Base-by-base conservation (phyloP, 2,329 filamentous ascomycete species). In the Sporothrix pseudoabietina region DNA sequence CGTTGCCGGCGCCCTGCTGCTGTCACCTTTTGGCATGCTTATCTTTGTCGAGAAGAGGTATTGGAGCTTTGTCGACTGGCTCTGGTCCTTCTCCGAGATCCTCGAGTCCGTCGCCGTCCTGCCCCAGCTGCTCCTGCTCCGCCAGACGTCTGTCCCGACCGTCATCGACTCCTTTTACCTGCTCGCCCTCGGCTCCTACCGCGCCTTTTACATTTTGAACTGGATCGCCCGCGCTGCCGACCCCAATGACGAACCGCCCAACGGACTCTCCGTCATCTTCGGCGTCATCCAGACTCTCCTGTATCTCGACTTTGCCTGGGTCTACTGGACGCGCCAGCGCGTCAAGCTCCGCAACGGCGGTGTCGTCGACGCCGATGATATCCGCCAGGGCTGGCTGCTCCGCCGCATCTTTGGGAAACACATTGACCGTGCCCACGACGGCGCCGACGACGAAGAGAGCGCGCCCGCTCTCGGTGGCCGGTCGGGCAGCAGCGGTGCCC, bases 151-250 rank as follows among this genome's bases (percentile, higher is more conserved):
- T 35, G 94, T 98, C 0, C 95, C 95, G 0, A 98, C 95, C 68
- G 95, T 98, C 65, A 94, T 98, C 82, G 93, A 97, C 81, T 97
- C 93, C n/a, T 97, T 92, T 83, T 98, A 98, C 82, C 92, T 98
- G 72, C 85, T 96, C 69, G 90, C 94, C 0, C 88, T 98, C 1
- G 95, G 94, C 49, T 91, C 91, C 14, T 98, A 98, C 83, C 92
- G 95, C 73, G 92, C 86, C 68, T 88, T 98, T 75, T 98, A 98
- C 83, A 91, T 97, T 75, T 82, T 97, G 66, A 98, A 97, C 81
- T 98, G 95, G 95, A 91, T 98, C 77, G 84, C 88, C 75, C 89
- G 92, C 44, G 87, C 86, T 74, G 82, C 89, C 30, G 89, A 92
- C 78, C 84, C 85, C 10, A 84, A 85, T 41, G 87, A 89, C 77